phyloP scores from a whole-genome alignment of 768 basidiomycete species.

The Rubroboletus satanas region DNA sequence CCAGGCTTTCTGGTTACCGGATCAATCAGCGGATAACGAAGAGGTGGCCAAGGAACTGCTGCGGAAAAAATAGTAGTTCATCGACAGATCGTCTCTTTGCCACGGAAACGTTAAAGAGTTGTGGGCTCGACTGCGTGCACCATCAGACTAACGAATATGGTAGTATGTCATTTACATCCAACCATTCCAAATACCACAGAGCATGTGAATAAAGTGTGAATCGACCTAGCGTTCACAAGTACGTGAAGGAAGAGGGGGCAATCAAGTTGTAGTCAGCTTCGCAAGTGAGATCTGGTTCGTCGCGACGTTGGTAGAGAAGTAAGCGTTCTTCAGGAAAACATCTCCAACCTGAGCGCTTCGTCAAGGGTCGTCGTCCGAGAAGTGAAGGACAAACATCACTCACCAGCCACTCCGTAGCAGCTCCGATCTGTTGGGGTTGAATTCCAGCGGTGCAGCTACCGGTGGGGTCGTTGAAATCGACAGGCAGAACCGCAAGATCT shows the following conservation, averaged over 20 bases:
- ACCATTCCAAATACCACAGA: not conserved
- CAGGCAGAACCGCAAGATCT: constrained; percentile 59
- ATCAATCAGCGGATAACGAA: constrained; percentile 62
- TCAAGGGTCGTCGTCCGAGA: not conserved
- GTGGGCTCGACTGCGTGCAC: not conserved
- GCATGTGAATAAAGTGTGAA: not conserved
- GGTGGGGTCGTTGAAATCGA: constrained; percentile 44
- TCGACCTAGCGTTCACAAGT: constrained; percentile 9
- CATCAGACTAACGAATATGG: not conserved
- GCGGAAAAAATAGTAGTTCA: constrained; percentile 42
- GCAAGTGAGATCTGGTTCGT: constrained; percentile 61
- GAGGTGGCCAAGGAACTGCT: constrained; percentile 68
- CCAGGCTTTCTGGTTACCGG: constrained; percentile 66
- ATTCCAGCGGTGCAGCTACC: constrained; percentile 75
- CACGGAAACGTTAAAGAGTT: not conserved
- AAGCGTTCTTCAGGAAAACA: constrained; percentile 75
- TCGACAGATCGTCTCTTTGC: not conserved
- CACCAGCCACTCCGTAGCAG: constrained; percentile 64
- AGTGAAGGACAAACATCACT: constrained; percentile 24
- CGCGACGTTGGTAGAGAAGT: constrained; percentile 60
- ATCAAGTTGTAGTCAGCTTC: constrained; percentile 38
- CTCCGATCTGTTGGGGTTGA: constrained; percentile 55
- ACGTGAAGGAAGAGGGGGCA: not conserved
- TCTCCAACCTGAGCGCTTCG: constrained; percentile 47
- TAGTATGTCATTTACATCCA: constrained; percentile 1